phyloP scores from a whole-genome alignment of 352 stramenopile species.

The Phytophthora ramorum region DNA sequence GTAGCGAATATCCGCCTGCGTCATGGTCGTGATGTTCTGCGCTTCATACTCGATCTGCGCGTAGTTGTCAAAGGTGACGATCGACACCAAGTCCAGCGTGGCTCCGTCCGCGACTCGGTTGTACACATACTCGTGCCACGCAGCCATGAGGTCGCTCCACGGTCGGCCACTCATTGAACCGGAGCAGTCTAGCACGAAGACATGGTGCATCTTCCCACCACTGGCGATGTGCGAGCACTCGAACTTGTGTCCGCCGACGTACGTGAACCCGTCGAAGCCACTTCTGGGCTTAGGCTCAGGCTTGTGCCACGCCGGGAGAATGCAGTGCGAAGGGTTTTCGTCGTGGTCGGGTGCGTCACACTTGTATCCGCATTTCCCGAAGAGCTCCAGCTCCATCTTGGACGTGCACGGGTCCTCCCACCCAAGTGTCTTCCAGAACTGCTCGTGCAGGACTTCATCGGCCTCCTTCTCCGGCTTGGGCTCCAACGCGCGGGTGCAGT shows the following conservation, averaged over 20 bases:
- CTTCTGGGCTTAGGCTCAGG: conserved; percentile 29
- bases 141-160: conserved; percentile 65
- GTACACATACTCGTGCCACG: conserved; percentile 68
- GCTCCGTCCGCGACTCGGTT: conserved; percentile 67
- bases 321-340: conserved; percentile 62
- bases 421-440: conserved; percentile 79
- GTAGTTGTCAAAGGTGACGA: conserved; percentile 69
- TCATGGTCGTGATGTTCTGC: conserved; percentile 55
- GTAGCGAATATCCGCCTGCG: conserved; percentile 34
- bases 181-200: conserved; percentile 85
- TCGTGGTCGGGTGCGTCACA: conserved; percentile 76
- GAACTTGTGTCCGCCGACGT: conserved; percentile 76
- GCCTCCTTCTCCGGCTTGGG: conserved; percentile 58
- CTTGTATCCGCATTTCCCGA: conserved; percentile 76
- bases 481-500: conserved; percentile 64
- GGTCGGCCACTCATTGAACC: conserved; percentile 73
- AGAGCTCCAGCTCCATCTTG: conserved; percentile 59
- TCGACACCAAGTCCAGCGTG: conserved; percentile 69
- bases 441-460: conserved; percentile 78
- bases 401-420: conserved; percentile 80
- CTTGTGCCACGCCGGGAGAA: conserved; percentile 74
- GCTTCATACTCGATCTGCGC: conserved; percentile 60
- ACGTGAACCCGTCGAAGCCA: conserved; percentile 55
- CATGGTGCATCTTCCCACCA: conserved; percentile 68
- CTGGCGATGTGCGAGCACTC: conserved; percentile 67